These are phyloP conservation scores for Xylaria arbuscula DNA, from an alignment of 2,329 filamentous ascomycete species.

Conservation along the genomic window DNA sequence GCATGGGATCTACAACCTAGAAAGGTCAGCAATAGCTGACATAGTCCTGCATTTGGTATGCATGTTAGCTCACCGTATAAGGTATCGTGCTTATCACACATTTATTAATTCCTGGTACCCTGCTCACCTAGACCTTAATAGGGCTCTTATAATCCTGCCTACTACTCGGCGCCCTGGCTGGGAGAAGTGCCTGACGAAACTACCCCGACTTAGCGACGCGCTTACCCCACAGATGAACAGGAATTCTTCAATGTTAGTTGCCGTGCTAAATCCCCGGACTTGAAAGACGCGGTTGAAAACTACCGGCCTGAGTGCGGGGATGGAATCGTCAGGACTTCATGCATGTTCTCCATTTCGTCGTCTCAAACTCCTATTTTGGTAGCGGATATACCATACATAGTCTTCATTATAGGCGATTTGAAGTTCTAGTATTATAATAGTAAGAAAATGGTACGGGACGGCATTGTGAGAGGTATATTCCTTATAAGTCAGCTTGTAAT, in stretches of 20 bases:
- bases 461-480: neutral
- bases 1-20: constrained; percentile 3
- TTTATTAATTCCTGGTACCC: constrained; percentile 24
- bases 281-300: neutral
- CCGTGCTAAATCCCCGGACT: neutral
- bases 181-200: too few species aligned
- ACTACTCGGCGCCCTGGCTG: neutral
- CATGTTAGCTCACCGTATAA: neutral
- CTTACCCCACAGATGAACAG: neutral
- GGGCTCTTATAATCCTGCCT: constrained; percentile 11
- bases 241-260: neutral
- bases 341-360: neutral
- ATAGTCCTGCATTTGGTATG: constrained; percentile 4
- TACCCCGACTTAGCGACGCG: constrained; percentile 11
- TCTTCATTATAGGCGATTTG: too few species aligned
- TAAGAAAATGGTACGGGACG: too few species aligned
- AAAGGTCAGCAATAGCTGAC: constrained; percentile 21
- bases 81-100: constrained; percentile 28
- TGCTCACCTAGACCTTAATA: constrained; percentile 11
- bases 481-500: neutral
- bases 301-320: neutral
- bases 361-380: neutral
- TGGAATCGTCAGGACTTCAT: neutral
- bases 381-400: neutral
- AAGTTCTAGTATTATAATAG: too few species aligned